A percentile compares a stretch with the other conserved stretches of the same genome.
These are phyloP conservation scores for Cladosporium sp. DNA, from an alignment of 2,329 filamentous ascomycete species.

Conservation along the genomic window DNA sequence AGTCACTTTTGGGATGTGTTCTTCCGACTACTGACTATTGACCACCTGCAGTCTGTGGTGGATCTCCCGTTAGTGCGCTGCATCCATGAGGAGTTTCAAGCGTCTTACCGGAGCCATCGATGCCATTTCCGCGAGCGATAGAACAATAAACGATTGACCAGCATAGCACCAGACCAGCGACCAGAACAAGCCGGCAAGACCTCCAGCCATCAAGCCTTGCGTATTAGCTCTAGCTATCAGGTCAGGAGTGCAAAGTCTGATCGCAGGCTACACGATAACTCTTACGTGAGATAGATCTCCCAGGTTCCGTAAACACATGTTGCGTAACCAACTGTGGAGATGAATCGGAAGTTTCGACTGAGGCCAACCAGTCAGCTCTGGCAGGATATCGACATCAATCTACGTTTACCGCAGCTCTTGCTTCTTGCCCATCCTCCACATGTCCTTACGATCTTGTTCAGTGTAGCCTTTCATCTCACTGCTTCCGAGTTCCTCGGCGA, in stretches of 20 bases:
- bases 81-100: background rate
- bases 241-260: background rate
- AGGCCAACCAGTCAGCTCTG: background rate
- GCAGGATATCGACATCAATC: too few relatives aligned
- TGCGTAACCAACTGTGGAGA: slow-evolving; percentile 51
- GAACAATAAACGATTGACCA: slow-evolving; percentile 35
- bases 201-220: slow-evolving; percentile 29
- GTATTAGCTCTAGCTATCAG: slow-evolving; percentile 25
- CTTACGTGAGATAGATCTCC: slow-evolving; percentile 41
- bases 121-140: slow-evolving; percentile 38
- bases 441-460: slow-evolving; percentile 38
- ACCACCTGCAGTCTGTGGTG: slow-evolving; percentile 25
- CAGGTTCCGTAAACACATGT: slow-evolving; percentile 54
- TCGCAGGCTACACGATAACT: background rate
- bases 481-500: slow-evolving; percentile 1
- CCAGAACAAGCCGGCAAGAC: slow-evolving; percentile 34
- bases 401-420: slow-evolving; percentile 42
- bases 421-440: slow-evolving; percentile 48
- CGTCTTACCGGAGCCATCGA: slow-evolving; percentile 31
- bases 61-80: background rate
- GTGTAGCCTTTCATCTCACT: slow-evolving; percentile 15
- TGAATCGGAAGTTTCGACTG: slow-evolving; percentile 46
- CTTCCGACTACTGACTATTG: slow-evolving; percentile 23
- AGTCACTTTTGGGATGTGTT: background rate
- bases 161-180: slow-evolving; percentile 30